phyloP scores from a whole-genome alignment of 805 yeast species.

The Kazachstania africana region DNA sequence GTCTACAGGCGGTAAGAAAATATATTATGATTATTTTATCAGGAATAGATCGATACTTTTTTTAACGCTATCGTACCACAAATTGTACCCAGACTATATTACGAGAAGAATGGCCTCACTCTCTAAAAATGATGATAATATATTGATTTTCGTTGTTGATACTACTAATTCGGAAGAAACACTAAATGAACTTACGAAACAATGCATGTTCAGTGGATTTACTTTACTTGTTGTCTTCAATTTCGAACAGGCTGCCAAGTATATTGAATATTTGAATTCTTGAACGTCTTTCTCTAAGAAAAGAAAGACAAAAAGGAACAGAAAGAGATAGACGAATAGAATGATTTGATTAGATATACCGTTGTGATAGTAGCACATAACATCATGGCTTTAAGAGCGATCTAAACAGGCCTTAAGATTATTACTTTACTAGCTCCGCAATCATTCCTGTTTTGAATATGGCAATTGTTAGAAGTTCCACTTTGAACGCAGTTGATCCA shows the following conservation, averaged over 20 bases:
- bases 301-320: too few species aligned
- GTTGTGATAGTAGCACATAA: too few species aligned
- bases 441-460: too few species aligned
- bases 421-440: too few species aligned
- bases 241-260: conserved; percentile 43
- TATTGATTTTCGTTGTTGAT: conserved; percentile 53
- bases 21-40: conserved; percentile 53
- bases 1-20: conserved; percentile 27
- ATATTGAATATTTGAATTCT: conserved; percentile 24
- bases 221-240: conserved; percentile 33
- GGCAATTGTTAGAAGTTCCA: too few species aligned
- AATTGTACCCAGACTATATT: conserved; percentile 65
- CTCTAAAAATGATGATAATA: conserved; percentile 34
- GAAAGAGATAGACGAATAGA: too few species aligned
- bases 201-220: conserved; percentile 31
- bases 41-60: conserved; percentile 47
- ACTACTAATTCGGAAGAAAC: conserved; percentile 43
- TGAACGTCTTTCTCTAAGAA: too few species aligned
- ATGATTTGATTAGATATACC: too few species aligned
- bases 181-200: conserved; percentile 29
- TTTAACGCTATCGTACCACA: conserved; percentile 60
- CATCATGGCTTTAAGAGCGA: too few species aligned
- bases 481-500: too few species aligned
- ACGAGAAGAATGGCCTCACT: conserved; percentile 40
- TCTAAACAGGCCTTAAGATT: too few species aligned